A percentile compares a stretch with the other conserved stretches of the same genome.
These are phyloP conservation scores for Polyporus tsugae DNA, from an alignment of 1,284 basidiomycete species.

Conservation along the genomic window DNA sequence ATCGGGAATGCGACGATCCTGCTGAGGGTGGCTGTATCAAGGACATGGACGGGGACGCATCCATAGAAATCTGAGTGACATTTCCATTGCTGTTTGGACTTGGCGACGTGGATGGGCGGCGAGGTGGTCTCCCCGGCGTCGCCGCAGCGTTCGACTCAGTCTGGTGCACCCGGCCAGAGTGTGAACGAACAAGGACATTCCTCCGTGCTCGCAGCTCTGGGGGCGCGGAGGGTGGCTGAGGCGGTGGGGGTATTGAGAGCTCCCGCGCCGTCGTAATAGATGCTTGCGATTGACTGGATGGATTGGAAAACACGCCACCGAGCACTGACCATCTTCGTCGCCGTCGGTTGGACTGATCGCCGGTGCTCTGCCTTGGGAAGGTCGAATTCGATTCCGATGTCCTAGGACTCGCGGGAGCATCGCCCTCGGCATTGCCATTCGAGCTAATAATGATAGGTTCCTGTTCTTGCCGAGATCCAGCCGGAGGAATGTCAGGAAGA, in stretches of 20 bases:
- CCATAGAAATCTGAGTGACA: conserved; percentile 17
- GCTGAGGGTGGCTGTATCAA: conserved; percentile 45
- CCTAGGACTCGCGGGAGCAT: conserved; percentile 54
- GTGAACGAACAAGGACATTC: conserved; percentile 36
- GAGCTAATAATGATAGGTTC: conserved; percentile 68
- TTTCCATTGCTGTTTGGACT: conserved; percentile 32
- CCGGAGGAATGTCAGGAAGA: conserved; percentile 73
- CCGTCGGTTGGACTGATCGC: conserved; percentile 44
- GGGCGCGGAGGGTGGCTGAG: conserved; percentile 36
- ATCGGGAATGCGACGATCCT: conserved; percentile 58
- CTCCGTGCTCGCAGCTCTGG: conserved; percentile 37
- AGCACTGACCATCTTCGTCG: conserved; percentile 66
- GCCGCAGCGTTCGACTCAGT: conserved; percentile 26
- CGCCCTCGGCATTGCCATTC: conserved; percentile 47
- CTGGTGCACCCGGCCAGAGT: conserved; percentile 36
- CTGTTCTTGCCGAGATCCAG: conserved; percentile 69
- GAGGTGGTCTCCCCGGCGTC: conserved; percentile 26
- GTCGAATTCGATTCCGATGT: conserved; percentile 55
- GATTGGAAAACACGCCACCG: conserved; percentile 50
- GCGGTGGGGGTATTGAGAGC: conserved; percentile 22
- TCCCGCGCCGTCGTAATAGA: conserved; percentile 38
- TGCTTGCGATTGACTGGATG: conserved; percentile 35
- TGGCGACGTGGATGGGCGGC: conserved; percentile 39
- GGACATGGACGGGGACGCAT: conserved; percentile 34
- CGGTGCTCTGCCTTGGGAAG: conserved; percentile 39